Base-by-base conservation (phyloP, 1,284 basidiomycete species). In the Abortiporus biennis region DNA sequence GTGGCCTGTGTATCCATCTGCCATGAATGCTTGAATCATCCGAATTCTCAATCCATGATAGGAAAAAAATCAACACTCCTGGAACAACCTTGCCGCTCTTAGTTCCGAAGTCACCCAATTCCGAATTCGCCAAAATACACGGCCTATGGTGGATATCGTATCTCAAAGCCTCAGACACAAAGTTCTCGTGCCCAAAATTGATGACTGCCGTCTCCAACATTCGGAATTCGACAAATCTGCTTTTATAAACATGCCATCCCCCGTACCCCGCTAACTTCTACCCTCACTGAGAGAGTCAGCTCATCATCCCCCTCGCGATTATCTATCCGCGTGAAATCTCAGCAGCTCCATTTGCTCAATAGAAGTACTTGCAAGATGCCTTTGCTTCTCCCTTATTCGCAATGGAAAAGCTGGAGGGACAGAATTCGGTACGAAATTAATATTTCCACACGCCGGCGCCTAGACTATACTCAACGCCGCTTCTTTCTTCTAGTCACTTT, bases 401-500 rank as follows among this genome's bases (percentile, higher is more conserved):
- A 51, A 27, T 58, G 56, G 56, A 58, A 56, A 49, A 52, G 52
- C 38, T 59, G 57, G 57, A 47, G 43, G 36, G 53, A 57, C 13
- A 47, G 57, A 21, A 47, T 59, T 29, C 47, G 57, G 57, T 56
- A 36, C 35, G 55, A 47, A 15, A 12, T 25, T 27, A 24, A 13
- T 27, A 16, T 17, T 16, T 25, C 21, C 5, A 13, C 15, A 11
- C 20, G 17, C 17, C 21, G 6, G 5, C 17, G 1, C 9, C 41
- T 32, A 13, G 5, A 2, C 8, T 11, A 8, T 11, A 36, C 38
- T 25, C 5, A 20, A 19, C 27, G 4, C 46, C 23, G 3, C 32
- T 27, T 17, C 19, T 23, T 34, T 16, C 8, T 13, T 27, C 6
- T 45, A 71, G 68, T 25, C 63, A 71, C 43, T 70, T 71, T 46